Conservation (phyloP, 768 basidiomycete species). For the Psilocybe cyanescens region DNA sequence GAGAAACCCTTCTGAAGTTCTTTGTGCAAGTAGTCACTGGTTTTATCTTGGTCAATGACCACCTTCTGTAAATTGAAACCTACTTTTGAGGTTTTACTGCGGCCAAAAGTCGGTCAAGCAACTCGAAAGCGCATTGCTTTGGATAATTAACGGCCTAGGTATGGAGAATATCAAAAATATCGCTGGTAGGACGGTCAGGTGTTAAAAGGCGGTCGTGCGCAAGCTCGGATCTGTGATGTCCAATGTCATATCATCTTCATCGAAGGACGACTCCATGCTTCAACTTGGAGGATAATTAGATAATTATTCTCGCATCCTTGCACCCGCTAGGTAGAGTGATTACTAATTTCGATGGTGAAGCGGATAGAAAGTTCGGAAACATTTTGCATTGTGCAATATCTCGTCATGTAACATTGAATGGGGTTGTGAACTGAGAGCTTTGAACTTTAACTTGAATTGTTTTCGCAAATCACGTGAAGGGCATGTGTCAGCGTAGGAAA, state of each 20-base stretch:
- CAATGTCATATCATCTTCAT: not conserved
- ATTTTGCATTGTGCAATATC: no score
- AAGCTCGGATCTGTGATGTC: not conserved
- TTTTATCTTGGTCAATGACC: not conserved
- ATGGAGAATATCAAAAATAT: not conserved
- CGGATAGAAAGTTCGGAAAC: no score
- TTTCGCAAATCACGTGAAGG: no score
- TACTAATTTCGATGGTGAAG: no score
- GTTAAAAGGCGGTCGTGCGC: not conserved
- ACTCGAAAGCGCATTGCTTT: not conserved
- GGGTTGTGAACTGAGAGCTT: no score
- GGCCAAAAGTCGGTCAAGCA: not conserved
- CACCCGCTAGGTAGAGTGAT: no score
- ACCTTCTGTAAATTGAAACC: not conserved
- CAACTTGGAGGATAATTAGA: no score
- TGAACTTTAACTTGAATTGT: no score
- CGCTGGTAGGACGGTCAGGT: not conserved
- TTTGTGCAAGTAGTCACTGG: not conserved
- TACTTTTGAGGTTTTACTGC: not conserved
- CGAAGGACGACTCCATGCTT: not conserved
- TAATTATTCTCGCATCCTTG: no score
- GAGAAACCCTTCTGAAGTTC: not conserved
- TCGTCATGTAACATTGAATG: no score
- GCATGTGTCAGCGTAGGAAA: no score
- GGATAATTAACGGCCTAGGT: not conserved